Evolutionary conservation across 179 eudicot species (phyloP), one percentile per base, ranked within the genome.

Genomic region (Patellifolia procumbens): DNA sequence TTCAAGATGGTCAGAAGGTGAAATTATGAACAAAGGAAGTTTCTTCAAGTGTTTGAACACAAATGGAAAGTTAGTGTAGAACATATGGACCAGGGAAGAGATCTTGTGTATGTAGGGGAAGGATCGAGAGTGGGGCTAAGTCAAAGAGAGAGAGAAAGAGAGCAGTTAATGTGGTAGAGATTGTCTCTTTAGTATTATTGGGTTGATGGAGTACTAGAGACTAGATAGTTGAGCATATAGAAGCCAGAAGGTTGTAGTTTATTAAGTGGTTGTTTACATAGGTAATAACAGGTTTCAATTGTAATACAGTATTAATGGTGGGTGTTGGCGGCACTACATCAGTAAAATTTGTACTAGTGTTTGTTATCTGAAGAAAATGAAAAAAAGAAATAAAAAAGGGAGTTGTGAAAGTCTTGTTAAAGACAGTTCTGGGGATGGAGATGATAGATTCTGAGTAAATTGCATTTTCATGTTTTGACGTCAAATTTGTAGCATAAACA

Each of bases 21-120:
- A 46, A 74, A 80, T 74, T 64, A 73, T 34, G 37, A 31, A 72
- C 80, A 75, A 64, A 78, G 75, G 80, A 59, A 51, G 55, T 67
- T 58, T 72, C 53, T 53, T 39, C 42, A 49, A 51, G 65, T 76
- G 79, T 67, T 66, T 76, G 62, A 58, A 51, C 48, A 63, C n/a
- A 74, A 82, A 55, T 46, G 81, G 71, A 59, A 78, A 62, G 76
- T 49, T 43, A 39, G 64, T n/a, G 19, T 63, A 56, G 43, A 65
- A 32, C 56, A 66, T 17, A 78, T 78, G 65, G 78, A 76, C 71
- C 56, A 68, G 76, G 53, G 59, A 35, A 62, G 65, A 49, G 76
- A 78, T 46, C 51, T 62, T 22, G 16, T 34, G 46, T 42, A 46
- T 53, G 74, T 45, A 12, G 58, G 77, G 49, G 81, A 29, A 31